Evolutionary conservation across 306 rosid genomes (phyloP), one percentile per base, ranked within the genome.

Genomic region (Castanea crenata): DNA sequence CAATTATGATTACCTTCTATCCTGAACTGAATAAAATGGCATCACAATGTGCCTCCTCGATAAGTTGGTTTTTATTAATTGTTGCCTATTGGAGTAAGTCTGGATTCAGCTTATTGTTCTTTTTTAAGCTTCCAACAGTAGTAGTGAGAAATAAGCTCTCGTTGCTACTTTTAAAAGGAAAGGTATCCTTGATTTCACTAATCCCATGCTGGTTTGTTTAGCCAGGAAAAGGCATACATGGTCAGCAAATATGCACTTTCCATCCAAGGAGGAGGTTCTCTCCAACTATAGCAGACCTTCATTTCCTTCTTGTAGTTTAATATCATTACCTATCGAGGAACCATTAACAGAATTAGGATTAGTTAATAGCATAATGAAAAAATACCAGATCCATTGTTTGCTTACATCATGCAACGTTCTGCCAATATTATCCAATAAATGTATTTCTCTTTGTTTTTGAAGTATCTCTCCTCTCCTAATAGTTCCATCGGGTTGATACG

Each of bases 401-500:
- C n/a, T 25, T 74, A 38, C 75, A 55, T 68, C 55, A 41, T 34
- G 13, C 11, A 20, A 15, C 3, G 25, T 41, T 54, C 56, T 54
- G 78, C 21, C 49, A 15, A 15, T 21, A 2, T 73, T 64, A 63
- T 79, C 35, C 20, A 74, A 64, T 72, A 27, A 15, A 13, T 71
- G 14, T 20, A 49, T 15, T 44, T 51, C 32, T 76, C 25, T 29
- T 21, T 57, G 32, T 38, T 81, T 72, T 55, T 69, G 46, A 35
- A 5, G n/a, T 69, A 69, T 29, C 59, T 77, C 31, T 63, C 5
- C 34, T 70, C 15, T 32, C 20, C 55, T 32, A 74, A 52, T 69
- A 31, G 74, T 83, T 76, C 65, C 69, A 15, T 55, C 78, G 75
- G 69, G 74, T 75, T 87, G 76, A 74, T 59, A 23, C 75, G 80